Conservation (phyloP, 129 eudicot species). For the Saussurea involucrata region DNA sequence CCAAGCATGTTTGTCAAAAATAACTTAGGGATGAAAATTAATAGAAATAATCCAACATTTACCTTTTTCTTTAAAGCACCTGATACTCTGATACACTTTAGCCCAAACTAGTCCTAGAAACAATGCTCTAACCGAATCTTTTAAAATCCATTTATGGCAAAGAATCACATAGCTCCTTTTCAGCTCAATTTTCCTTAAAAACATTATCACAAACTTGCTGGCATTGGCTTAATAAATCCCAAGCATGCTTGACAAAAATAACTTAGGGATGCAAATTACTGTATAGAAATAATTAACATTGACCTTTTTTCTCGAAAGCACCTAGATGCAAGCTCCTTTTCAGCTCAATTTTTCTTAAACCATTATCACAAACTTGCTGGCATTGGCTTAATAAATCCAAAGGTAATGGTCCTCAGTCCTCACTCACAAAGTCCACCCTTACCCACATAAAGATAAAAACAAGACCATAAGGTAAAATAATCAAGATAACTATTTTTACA, state of each 20-base stretch:
- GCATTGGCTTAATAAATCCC: not conserved
- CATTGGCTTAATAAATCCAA: not conserved
- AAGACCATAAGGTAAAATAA: not conserved
- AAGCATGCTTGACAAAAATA: not conserved
- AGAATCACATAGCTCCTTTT: not conserved
- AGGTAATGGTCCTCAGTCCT: not conserved
- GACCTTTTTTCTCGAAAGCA: not conserved
- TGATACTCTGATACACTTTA: not conserved
- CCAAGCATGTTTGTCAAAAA: not conserved
- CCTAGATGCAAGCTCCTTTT: not conserved
- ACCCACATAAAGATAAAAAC: not conserved
- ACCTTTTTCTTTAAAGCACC: not conserved
- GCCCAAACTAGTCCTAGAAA: conserved; percentile 10
- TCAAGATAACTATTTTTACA: not conserved
- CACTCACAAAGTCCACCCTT: not conserved
- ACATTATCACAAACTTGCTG: too few species aligned
- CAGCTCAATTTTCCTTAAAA: not conserved
- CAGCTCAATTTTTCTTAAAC: not conserved
- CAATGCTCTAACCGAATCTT: not conserved
- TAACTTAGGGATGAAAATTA: not conserved
- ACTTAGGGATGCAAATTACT: not conserved
- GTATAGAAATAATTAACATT: not conserved
- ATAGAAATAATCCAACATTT: too few species aligned
- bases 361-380: not conserved
- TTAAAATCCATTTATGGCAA: not conserved